These are phyloP conservation scores for Aspergillus bombycis DNA, from an alignment of 2,329 filamentous ascomycete genomes.

Conservation along the genomic window DNA sequence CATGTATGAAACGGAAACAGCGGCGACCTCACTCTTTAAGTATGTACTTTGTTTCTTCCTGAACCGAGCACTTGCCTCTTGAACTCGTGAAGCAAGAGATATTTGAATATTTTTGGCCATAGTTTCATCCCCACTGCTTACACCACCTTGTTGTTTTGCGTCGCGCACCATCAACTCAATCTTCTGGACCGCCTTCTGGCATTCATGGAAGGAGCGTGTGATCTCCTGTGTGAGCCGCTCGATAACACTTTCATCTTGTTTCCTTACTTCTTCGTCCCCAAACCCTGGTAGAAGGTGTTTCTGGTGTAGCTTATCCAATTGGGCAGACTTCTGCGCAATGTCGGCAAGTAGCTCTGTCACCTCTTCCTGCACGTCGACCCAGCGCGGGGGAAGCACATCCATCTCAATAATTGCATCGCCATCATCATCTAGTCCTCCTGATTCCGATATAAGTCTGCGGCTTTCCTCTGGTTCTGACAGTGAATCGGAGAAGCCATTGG, in stretches of 20 bases:
- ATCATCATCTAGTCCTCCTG: constrained; percentile 72
- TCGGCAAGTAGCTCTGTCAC: constrained; percentile 80
- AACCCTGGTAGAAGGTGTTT: constrained; percentile 97
- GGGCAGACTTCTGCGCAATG: constrained; percentile 80
- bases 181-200: constrained; percentile 83
- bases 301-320: constrained; percentile 89
- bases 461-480: constrained; percentile 66
- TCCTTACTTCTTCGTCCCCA: constrained; percentile 90
- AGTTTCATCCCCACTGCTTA: constrained; percentile 82
- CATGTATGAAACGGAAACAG: background rate
- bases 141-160: constrained; percentile 68
- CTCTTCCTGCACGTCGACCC: constrained; percentile 94
- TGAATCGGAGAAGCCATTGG: constrained; percentile 64
- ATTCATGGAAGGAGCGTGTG: constrained; percentile 84
- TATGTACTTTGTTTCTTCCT: constrained; percentile 98
- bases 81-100: constrained; percentile 81
- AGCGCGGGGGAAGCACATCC: constrained; percentile 91
- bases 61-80: constrained; percentile 89
- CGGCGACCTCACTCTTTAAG: constrained; percentile 72
- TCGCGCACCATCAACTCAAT: constrained; percentile 88
- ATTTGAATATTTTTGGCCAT: constrained; percentile 98
- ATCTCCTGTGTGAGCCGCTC: constrained; percentile 88
- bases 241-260: constrained; percentile 84
- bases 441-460: constrained; percentile 81
- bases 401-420: constrained; percentile 97